Percentiles rank a stretch among this genome's conserved stretches.
phyloP scores from a whole-genome alignment of 768 basidiomycete species.

The Rhizopogon vinicolor region DNA sequence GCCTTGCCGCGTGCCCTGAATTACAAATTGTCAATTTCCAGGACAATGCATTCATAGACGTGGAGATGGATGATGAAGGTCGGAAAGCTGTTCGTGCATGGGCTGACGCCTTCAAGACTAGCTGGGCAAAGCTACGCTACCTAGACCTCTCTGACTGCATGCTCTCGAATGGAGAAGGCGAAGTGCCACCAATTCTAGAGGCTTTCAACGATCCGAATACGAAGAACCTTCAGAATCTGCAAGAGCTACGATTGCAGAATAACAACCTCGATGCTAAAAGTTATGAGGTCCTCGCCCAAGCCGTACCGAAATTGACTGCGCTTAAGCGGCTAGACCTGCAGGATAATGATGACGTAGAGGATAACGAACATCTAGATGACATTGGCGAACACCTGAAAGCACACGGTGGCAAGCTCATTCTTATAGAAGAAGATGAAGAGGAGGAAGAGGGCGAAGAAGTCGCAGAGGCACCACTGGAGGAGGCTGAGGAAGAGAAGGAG shows the following conservation, averaged over 20 bases:
- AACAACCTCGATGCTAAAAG: constrained; percentile 79
- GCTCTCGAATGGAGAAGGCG: constrained; percentile 69
- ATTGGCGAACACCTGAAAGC: constrained; percentile 52
- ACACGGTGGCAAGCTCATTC: constrained; percentile 62
- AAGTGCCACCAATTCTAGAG: constrained; percentile 62
- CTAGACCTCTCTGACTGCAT: constrained; percentile 87
- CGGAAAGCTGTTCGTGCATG: constrained; percentile 47
- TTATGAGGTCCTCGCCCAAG: constrained; percentile 62
- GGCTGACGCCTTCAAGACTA: constrained; percentile 48
- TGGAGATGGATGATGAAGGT: constrained; percentile 54
- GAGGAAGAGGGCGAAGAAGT: constrained; percentile 56
- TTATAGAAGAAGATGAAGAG: constrained; percentile 78
- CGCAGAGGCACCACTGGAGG: constrained; percentile 23
- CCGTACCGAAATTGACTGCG: constrained; percentile 52
- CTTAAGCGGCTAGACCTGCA: constrained; percentile 79
- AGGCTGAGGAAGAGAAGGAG: constrained; percentile 21
- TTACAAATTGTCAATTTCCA: constrained; percentile 85
- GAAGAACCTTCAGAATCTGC: constrained; percentile 44
- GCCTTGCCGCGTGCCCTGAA: constrained; percentile 60
- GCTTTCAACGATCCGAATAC: constrained; percentile 64
- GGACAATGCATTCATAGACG: constrained; percentile 79
- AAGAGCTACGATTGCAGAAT: constrained; percentile 81
- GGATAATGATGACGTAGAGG: constrained; percentile 85
- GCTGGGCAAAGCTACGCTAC: constrained; percentile 52
- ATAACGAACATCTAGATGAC: constrained; percentile 56